Base-by-base conservation (phyloP, 179 eudicot genomes). In the Gypsophila paniculata region DNA sequence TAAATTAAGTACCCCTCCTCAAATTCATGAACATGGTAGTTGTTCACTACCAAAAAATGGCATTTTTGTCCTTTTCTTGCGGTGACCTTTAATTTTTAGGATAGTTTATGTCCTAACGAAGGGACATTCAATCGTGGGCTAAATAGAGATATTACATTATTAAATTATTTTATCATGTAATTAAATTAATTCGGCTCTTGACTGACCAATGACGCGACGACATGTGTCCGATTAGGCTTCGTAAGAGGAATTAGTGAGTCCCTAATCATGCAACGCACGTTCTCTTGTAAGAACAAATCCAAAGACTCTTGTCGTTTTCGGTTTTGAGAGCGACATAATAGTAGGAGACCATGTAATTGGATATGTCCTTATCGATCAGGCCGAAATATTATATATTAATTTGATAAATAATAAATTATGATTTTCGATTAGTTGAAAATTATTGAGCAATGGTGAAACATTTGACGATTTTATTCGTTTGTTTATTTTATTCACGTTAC, bases 261-360 rank as follows among this genome's bases (percentile, higher is more conserved):
- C 17, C 34, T 54, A 77, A 77, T 79, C 67, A 83, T 83, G 86
- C 53, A 72, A 70, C 65, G 83, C 86, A 80, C 86, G 86, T 83
- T 83, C 81, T 79, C 21, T 23, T 21, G 14, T 52, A 5, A 34
- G 62, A 58, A 70, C 36, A 61, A 62, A 38, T 38, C 58, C 63
- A 61, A 61, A 64, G 12, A 68, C n/a, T 18, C 48, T 72, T 72
- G 79, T 75, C 76, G 14, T 71, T 19, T 79, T 80, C 62, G 52
- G 26, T 59, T 8, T 29, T 25, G 77, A 72, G 72, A 51, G 79
- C 57, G 77, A 80, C 83, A 72, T 70, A 21, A 75, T 38, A 72
- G 77, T 79, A 79, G 76, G 79, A 72, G 74, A 76, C 82, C 82
- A 76, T 80, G 83, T 80, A 67, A 61, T 48, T 72, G 11, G 48